Conservation (phyloP, 1,139 yeast species). For the Kodamaea fungicola region DNA sequence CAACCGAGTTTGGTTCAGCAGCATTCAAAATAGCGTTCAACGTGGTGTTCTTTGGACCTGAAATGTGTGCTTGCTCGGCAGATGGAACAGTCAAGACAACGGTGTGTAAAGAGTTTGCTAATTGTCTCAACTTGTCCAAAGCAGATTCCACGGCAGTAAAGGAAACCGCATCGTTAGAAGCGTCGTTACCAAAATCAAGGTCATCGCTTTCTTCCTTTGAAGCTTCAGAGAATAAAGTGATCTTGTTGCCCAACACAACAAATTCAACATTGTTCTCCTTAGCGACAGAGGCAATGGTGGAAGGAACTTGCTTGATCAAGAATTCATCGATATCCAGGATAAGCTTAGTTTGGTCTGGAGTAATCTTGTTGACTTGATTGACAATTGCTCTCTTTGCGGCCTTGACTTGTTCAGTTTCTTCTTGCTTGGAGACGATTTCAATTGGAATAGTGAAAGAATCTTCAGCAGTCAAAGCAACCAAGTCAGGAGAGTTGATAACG, state of each 20-base stretch:
- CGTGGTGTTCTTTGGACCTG: constrained; percentile 58
- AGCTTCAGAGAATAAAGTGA: constrained; percentile 36
- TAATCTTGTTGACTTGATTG: constrained; percentile 63
- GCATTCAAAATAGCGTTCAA: constrained; percentile 46
- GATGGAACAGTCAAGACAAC: constrained; percentile 50
- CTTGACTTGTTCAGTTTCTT: constrained; percentile 33
- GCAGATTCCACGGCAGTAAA: constrained; percentile 48
- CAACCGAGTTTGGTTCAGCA: constrained; percentile 38
- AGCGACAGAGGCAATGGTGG: constrained; percentile 43
- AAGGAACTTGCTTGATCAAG: constrained; percentile 52
- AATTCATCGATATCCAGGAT: constrained; percentile 70
- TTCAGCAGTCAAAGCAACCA: constrained; percentile 17
- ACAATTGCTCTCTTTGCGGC: constrained; percentile 64
- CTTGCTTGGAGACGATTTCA: constrained; percentile 35
- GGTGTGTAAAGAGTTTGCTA: constrained; percentile 54
- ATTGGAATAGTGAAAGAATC: constrained; percentile 32
- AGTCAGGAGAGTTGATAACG: constrained; percentile 52
- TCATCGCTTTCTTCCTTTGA: constrained; percentile 26
- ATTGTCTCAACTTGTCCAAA: constrained; percentile 54
- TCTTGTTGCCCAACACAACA: constrained; percentile 48
- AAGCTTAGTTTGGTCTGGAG: constrained; percentile 62
- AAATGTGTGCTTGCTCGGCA: constrained; percentile 54
- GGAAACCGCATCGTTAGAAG: constrained; percentile 21
- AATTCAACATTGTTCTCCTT: constrained; percentile 49
- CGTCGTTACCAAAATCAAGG: constrained; percentile 30